Evolutionary conservation across 2,329 filamentous ascomycete species (phyloP), one percentile per base, ranked within the genome.

Genomic region (Clonostachys rosea): DNA sequence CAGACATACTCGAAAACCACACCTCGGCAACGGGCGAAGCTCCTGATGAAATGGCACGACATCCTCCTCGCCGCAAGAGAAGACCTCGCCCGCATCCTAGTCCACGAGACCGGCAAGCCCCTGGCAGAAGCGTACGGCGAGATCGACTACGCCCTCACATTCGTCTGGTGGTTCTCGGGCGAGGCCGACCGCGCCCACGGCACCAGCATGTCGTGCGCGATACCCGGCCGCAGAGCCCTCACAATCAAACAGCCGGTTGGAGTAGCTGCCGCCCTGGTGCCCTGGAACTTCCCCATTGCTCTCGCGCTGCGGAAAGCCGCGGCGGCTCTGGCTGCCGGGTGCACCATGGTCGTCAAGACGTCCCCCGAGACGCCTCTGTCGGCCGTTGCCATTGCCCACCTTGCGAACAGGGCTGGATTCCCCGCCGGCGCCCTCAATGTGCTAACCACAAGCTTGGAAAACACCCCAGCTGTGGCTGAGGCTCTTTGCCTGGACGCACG

Each of bases 271-370:
- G 64, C 61, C 13, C 54, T 68, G 9, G 59, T 68, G 9, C 64
- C 65, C 1, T 67, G 81, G 82, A 86, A 87, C 64, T 87, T 85
- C 53, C 76, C 76, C 13, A 60, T 74, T 18, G 74, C 73, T 11
- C 75, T 81, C 63, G 64, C 74, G 6, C 62, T 73, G 24, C 58
- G 73, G n/a, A 76, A 76, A 49, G 63, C 68, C 10, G 68, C 63
- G 3, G 68, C 81, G 1, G 81, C 80, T 2, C 68, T 90, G 33
- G 87, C 86, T 24, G 86, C 86, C 11, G 87, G 86, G 16, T 89
- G 86, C 62, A 88, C 85, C 2, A 88, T 91, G 81, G 73, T 91
- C n/a, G 73, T 81, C 14, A 89, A 89, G 66, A 83, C 86, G 3
- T 84, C 81, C 5, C 85, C 85, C 1, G 85, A 89, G 61, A 90